Evolutionary conservation across 306 rosid species (phyloP).

Genomic region (Gynostemma pentaphyllum): DNA sequence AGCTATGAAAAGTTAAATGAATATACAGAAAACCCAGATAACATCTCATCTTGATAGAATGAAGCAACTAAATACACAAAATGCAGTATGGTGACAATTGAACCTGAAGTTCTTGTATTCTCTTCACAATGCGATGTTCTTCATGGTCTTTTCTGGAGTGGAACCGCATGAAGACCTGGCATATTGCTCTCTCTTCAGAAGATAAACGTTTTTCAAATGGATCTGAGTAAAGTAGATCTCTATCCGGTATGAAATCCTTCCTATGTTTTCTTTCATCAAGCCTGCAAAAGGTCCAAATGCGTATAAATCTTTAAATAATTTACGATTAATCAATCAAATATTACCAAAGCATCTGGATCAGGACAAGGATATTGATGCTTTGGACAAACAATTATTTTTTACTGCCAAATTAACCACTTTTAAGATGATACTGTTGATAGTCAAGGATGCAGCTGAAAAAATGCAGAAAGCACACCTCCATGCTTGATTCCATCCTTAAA

Average conservation of each 20-base stretch:
- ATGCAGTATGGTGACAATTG: not conserved
- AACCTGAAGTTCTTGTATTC: conserved; percentile 82
- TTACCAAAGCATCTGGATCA: not conserved
- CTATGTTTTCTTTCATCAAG: conserved; percentile 84
- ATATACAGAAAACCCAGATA: not conserved
- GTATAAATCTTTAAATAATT: not conserved
- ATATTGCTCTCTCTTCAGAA: conserved; percentile 58
- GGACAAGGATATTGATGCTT: not conserved
- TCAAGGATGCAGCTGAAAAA: conserved; percentile 1
- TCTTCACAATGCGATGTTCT: conserved; percentile 56
- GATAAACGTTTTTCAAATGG: conserved; percentile 54
- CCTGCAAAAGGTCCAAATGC: conserved; percentile 37
- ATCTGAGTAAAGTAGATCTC: conserved; percentile 65
- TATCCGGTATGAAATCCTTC: conserved; percentile 59
- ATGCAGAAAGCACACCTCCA: conserved; percentile 45
- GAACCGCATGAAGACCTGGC: conserved; percentile 69
- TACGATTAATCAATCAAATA: not conserved
- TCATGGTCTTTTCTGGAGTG: conserved; percentile 71
- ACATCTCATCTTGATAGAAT: not conserved
- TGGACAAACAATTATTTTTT: too few species aligned
- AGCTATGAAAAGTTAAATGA: not conserved
- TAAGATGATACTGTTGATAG: too few species aligned
- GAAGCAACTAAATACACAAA: not conserved
- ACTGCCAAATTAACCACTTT: too few species aligned
- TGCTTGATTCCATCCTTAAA: conserved; percentile 34